Conservation (phyloP, 164 flowering plant species). For the Annona squamosa region DNA sequence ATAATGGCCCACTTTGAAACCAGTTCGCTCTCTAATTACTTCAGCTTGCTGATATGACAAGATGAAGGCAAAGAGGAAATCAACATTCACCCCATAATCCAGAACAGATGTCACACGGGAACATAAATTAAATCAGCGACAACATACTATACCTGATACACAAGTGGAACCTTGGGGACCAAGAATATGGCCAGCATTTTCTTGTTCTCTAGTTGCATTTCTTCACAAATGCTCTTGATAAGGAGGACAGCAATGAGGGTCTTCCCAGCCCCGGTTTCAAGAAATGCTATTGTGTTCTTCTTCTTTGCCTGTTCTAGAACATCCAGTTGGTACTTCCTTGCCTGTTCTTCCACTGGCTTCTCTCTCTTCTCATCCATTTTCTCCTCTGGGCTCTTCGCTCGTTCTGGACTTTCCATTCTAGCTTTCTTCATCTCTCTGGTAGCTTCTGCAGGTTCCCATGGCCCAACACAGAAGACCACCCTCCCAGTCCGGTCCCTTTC, state of each 20-base stretch:
- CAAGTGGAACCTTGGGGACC: conserved; percentile 97
- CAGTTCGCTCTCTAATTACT: conserved; percentile 84
- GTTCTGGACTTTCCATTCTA: conserved; percentile 28
- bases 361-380: conserved; percentile 45
- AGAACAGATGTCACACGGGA: background rate
- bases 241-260: conserved; percentile 95
- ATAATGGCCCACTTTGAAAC: conserved; percentile 85
- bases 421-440: conserved; percentile 34
- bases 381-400: conserved; percentile 30
- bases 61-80: conserved; percentile 1
- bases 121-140: background rate
- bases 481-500: conserved; percentile 74
- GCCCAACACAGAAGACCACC: conserved; percentile 54
- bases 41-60: conserved; percentile 82
- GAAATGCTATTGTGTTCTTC: conserved; percentile 94
- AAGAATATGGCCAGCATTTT: conserved; percentile 88
- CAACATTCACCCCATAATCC: background rate
- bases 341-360: conserved; percentile 67
- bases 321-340: conserved; percentile 86
- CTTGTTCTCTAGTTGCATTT: conserved; percentile 52
- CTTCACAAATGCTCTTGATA: conserved; percentile 55
- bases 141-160: conserved; percentile 59
- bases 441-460: conserved; percentile 56
- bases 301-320: conserved; percentile 94
- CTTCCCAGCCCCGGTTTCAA: conserved; percentile 98